phyloP scores from a whole-genome alignment of 106 monocot genomes.

The Acorus gramineus region DNA sequence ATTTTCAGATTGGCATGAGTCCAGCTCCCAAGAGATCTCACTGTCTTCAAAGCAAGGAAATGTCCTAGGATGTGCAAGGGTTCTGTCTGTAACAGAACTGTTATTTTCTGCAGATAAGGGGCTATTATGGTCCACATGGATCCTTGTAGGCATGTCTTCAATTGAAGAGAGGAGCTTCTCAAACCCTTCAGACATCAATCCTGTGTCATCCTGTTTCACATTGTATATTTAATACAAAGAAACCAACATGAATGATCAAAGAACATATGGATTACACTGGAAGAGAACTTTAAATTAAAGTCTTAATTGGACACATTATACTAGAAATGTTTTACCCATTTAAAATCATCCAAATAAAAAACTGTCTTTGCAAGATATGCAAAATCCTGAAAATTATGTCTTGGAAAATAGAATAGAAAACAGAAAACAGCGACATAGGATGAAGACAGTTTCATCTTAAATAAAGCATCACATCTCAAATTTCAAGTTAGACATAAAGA shows the following conservation, averaged over 20 bases:
- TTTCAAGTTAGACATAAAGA: no score
- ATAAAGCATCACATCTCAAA: no score
- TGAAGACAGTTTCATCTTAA: no score
- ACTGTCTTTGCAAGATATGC: no score
- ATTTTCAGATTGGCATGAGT: conserved; percentile 19
- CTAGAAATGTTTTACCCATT: no score
- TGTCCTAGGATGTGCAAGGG: conserved; percentile 4
- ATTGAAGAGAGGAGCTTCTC: conserved; percentile 37
- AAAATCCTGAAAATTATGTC: no score
- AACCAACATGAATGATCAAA: neutral
- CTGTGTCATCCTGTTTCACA: conserved; percentile 26
- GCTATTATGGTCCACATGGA: neutral
- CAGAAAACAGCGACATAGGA: no score
- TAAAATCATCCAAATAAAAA: no score
- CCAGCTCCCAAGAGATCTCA: conserved; percentile 30
- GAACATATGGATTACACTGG: no score
- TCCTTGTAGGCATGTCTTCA: conserved; percentile 26
- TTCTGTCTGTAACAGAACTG: conserved; percentile 8
- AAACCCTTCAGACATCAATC: conserved; percentile 30
- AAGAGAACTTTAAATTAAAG: no score
- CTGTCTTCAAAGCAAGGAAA: conserved; percentile 56
- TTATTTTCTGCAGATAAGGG: conserved; percentile 18
- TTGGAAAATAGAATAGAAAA: no score
- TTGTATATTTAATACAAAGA: conserved; percentile 34
- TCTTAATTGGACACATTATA: no score